Conservation (phyloP, 768 basidiomycete species). For the Collybia mongolica region DNA sequence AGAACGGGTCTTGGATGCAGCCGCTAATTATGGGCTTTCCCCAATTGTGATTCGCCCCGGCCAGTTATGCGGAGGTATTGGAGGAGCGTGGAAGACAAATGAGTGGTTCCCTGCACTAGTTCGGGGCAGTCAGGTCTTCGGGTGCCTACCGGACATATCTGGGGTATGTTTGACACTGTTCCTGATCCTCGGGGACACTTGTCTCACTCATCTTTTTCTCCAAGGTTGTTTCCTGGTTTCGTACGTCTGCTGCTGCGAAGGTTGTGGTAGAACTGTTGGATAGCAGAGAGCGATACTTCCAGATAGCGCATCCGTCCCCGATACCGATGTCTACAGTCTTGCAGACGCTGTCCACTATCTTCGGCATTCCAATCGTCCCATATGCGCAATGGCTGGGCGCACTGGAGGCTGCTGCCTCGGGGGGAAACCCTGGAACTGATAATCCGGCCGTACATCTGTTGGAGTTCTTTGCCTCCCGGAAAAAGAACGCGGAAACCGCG, state of each 20-base stretch:
- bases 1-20: slow-evolving; percentile 29
- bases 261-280: slow-evolving; percentile 20
- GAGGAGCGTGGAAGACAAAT: slow-evolving; percentile 38
- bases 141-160: slow-evolving; percentile 27
- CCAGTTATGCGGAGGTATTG: slow-evolving; percentile 39
- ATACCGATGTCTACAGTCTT: slow-evolving; percentile 11
- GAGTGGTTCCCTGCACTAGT: slow-evolving; percentile 45
- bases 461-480: slow-evolving; percentile 6
- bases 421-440: not conserved
- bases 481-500: not conserved
- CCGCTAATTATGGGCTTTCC: slow-evolving; percentile 23
- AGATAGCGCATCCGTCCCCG: slow-evolving; percentile 13
- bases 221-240: slow-evolving; percentile 21
- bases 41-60: slow-evolving; percentile 38
- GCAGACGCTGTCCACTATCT: slow-evolving; percentile 6
- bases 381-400: slow-evolving; percentile 18
- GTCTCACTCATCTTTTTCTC: not conserved
- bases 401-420: slow-evolving; percentile 10
- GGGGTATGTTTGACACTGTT: slow-evolving; percentile 22
- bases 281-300: slow-evolving; percentile 3
- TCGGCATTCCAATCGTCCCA: slow-evolving; percentile 15
- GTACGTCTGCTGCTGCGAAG: slow-evolving; percentile 17
- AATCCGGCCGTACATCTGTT: slow-evolving; percentile 8
- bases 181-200: not conserved
- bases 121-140: slow-evolving; percentile 21